phyloP scores from a whole-genome alignment of 2,329 filamentous ascomycete species.

The Colletotrichum gloeosporioides region DNA sequence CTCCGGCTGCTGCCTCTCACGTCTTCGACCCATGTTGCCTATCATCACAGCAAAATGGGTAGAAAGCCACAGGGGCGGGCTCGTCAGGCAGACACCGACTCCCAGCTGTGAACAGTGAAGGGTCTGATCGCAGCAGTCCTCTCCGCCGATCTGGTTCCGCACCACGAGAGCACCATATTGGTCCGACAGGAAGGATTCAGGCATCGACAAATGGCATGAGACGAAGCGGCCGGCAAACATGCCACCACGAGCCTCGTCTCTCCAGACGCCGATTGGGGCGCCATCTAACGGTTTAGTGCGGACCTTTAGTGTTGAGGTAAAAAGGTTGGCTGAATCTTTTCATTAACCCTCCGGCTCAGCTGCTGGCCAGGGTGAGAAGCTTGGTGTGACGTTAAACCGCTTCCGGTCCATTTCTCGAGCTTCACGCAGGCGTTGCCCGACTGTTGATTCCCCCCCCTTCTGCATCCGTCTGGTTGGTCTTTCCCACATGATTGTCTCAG shows the following conservation, averaged over 20 bases:
- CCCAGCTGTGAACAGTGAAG: background rate
- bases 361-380: background rate
- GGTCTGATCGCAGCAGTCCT: background rate
- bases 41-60: background rate
- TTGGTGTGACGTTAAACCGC: conserved; percentile 3
- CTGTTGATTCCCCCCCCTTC: background rate
- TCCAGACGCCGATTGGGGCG: background rate
- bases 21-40: background rate
- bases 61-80: background rate
- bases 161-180: background rate
- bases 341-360: background rate
- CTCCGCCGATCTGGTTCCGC: background rate
- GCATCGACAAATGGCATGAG: background rate
- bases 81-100: background rate
- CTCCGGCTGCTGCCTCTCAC: background rate
- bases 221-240: background rate
- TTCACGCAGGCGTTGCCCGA: background rate
- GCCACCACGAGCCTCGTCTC: background rate
- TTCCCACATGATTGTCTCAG: background rate
- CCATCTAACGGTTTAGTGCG: background rate
- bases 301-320: background rate
- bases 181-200: background rate
- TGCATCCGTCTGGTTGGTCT: background rate
- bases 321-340: background rate
- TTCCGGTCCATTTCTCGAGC: background rate